Conservation (phyloP, 2,329 filamentous ascomycete genomes). For the Cytospora chrysosperma region DNA sequence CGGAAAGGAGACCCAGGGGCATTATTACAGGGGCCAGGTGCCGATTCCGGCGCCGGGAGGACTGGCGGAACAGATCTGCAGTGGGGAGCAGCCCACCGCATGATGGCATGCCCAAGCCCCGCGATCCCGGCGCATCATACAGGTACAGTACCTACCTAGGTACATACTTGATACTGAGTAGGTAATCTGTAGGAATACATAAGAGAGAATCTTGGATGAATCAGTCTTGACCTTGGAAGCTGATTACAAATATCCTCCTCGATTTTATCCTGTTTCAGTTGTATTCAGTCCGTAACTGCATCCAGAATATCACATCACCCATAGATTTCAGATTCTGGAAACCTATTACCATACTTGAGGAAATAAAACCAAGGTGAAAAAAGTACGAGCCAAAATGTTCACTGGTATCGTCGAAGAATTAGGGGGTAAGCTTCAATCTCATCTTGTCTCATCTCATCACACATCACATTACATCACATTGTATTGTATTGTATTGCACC, state of each 20-base stretch:
- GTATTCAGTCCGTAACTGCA: not conserved
- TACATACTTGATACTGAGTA: no score
- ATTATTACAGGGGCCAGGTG: not conserved
- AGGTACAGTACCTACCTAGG: not conserved
- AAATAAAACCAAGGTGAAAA: not conserved
- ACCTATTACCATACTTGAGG: not conserved
- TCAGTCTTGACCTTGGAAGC: not conserved
- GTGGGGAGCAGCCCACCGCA: not conserved
- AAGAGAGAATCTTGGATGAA: not conserved
- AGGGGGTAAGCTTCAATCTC: constrained; percentile 65
- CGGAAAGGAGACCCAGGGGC: not conserved
- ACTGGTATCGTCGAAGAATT: constrained; percentile 92
- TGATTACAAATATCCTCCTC: not conserved
- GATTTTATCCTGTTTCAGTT: not conserved
- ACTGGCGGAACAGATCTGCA: not conserved
- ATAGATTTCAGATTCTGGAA: not conserved
- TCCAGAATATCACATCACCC: not conserved
- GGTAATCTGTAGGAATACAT: not conserved
- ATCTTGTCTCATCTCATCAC: constrained; percentile 13
- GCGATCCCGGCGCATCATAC: not conserved
- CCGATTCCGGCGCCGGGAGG: not conserved
- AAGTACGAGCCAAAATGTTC: constrained; percentile 66
- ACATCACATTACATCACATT: constrained; percentile 12
- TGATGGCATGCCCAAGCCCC: not conserved
- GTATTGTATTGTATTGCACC: no score